Conservation (phyloP, 106 monocot genomes). For the Narthecium ossifragum region DNA sequence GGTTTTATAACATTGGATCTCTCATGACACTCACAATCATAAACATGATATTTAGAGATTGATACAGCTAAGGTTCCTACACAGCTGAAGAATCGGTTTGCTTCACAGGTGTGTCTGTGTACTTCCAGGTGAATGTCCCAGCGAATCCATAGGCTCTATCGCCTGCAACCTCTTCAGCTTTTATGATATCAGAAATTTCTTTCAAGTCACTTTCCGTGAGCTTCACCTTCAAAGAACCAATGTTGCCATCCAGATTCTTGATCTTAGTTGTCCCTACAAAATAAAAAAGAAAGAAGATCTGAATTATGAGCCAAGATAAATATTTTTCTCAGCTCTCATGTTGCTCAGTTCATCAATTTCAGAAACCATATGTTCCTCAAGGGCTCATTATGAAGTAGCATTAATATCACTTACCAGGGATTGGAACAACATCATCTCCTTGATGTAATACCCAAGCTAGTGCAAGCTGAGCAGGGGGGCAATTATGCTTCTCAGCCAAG, state of each 20-base stretch:
- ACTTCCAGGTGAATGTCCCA: background rate
- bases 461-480: constrained; percentile 38
- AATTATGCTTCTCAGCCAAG: constrained; percentile 32
- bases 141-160: background rate
- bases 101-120: constrained; percentile 4
- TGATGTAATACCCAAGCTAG: constrained; percentile 45
- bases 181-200: background rate
- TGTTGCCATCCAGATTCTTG: background rate
- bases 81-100: too few relatives aligned
- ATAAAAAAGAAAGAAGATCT: background rate
- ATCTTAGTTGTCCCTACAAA: background rate
- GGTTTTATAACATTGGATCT: too few relatives aligned
- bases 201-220: constrained; percentile 6
- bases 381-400: background rate
- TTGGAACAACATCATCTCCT: constrained; percentile 41
- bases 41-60: too few relatives aligned
- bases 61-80: too few relatives aligned
- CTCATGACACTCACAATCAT: too few relatives aligned
- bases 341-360: background rate
- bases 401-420: constrained; percentile 29
- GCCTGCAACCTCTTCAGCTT: constrained; percentile 2
- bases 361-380: background rate
- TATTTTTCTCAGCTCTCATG: background rate
- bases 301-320: background rate
- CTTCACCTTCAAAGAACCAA: background rate